Percentiles rank a stretch among this genome's conserved stretches.
Conservation (phyloP, 495 filamentous ascomycete species). For the Astrocystis sublimbata region DNA sequence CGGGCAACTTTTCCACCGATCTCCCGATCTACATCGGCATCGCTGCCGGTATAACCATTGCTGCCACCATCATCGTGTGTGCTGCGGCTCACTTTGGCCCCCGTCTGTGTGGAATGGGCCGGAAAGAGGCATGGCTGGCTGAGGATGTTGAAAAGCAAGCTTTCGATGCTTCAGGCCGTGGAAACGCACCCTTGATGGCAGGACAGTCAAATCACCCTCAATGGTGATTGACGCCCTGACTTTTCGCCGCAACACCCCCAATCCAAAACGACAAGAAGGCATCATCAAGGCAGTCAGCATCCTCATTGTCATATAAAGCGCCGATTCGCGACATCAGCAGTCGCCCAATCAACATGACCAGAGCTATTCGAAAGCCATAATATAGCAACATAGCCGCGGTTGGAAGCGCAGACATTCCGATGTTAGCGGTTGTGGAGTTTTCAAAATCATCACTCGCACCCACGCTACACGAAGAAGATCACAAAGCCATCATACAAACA, state of each 20-base stretch:
- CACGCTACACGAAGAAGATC: too few relatives aligned
- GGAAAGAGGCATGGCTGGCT: conserved; percentile 28
- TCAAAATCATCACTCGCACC: too few relatives aligned
- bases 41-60: conserved; percentile 17
- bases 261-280: neutral
- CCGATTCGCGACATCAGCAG: neutral
- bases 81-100: conserved; percentile 27
- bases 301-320: neutral
- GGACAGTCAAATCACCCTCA: neutral
- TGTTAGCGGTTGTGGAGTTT: neutral
- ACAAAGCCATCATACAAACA: too few relatives aligned
- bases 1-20: conserved; percentile 17
- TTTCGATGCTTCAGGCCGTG: neutral
- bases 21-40: conserved; percentile 25
- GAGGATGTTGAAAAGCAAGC: conserved; percentile 8
- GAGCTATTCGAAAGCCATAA: neutral
- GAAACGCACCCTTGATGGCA: neutral
- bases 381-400: neutral
- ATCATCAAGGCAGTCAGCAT: neutral
- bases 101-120: conserved; percentile 19
- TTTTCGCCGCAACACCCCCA: neutral
- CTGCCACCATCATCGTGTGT: conserved; percentile 22
- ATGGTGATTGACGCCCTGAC: neutral
- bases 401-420: neutral
- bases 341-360: too few relatives aligned